Conservation (phyloP, 1,284 basidiomycete species). For the Ganoderma multipileum region DNA sequence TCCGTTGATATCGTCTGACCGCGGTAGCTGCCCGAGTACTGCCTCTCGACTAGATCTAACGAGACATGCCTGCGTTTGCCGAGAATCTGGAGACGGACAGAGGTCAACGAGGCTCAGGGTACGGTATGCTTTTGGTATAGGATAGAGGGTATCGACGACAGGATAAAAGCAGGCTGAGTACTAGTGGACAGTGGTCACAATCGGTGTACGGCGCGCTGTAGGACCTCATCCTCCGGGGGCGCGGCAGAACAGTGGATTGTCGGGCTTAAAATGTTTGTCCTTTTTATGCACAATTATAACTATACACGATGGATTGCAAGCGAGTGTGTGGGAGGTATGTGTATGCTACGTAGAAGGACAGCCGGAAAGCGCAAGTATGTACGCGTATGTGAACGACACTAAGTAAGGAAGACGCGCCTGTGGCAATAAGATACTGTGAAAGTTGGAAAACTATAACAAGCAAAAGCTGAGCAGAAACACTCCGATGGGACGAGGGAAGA, state of each 20-base stretch:
- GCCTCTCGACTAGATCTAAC: not conserved
- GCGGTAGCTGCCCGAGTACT: not conserved
- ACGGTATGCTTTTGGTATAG: not conserved
- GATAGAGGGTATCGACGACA: not conserved
- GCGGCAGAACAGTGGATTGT: not conserved
- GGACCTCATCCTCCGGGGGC: not conserved
- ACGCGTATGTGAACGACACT: conserved; percentile 2
- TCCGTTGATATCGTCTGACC: not conserved
- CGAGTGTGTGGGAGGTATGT: conserved; percentile 8
- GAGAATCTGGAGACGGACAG: not conserved
- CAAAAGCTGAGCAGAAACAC: not conserved
- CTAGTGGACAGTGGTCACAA: not conserved
- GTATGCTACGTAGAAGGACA: conserved; percentile 10
- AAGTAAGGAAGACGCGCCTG: conserved; percentile 5
- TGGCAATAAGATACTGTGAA: conserved; percentile 21
- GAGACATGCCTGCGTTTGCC: not conserved
- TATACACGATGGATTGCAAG: conserved; percentile 10
- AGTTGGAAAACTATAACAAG: not conserved
- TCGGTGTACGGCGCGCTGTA: not conserved
- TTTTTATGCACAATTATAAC: not conserved
- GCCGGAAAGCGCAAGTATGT: not conserved
- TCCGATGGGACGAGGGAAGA: not conserved
- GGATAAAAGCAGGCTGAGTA: not conserved
- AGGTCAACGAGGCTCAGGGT: not conserved
- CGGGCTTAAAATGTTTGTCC: not conserved